Evolutionary conservation across 2,329 filamentous ascomycete species (phyloP).

Genomic region (Scytalidium lignicola): DNA sequence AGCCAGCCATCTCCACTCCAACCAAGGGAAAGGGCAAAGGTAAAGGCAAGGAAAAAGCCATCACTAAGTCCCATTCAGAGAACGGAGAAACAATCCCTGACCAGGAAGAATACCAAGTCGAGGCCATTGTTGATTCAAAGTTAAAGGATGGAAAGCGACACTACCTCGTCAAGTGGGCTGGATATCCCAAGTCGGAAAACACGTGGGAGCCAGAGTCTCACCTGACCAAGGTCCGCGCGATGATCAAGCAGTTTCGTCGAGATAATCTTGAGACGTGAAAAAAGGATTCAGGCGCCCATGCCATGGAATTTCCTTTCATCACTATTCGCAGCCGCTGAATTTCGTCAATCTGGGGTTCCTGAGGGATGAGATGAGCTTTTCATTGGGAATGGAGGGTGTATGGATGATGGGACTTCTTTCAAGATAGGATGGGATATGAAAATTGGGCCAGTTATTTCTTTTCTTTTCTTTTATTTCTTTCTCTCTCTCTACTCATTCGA

Average conservation of each 20-base stretch:
- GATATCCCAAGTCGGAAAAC: constrained; percentile 3
- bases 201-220: constrained; percentile 15
- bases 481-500: too few species aligned
- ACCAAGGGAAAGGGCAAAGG: not conserved
- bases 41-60: not conserved
- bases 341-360: too few species aligned
- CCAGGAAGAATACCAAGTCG: constrained; percentile 10
- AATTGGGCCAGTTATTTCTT: too few species aligned
- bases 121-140: constrained; percentile 10
- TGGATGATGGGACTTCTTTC: too few species aligned
- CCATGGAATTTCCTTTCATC: too few species aligned
- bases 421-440: too few species aligned
- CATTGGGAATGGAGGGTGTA: too few species aligned
- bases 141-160: constrained; percentile 1
- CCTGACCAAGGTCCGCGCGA: constrained; percentile 6
- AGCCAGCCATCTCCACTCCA: not conserved
- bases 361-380: too few species aligned
- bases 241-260: constrained; percentile 5
- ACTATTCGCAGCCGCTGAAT: too few species aligned
- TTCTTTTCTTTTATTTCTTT: too few species aligned
- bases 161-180: constrained; percentile 13
- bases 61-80: not conserved
- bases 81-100: not conserved
- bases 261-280: too few species aligned
- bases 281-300: too few species aligned